These are phyloP conservation scores for Rosa lucieae DNA, from an alignment of 306 rosid genomes.

Conservation along the genomic window DNA sequence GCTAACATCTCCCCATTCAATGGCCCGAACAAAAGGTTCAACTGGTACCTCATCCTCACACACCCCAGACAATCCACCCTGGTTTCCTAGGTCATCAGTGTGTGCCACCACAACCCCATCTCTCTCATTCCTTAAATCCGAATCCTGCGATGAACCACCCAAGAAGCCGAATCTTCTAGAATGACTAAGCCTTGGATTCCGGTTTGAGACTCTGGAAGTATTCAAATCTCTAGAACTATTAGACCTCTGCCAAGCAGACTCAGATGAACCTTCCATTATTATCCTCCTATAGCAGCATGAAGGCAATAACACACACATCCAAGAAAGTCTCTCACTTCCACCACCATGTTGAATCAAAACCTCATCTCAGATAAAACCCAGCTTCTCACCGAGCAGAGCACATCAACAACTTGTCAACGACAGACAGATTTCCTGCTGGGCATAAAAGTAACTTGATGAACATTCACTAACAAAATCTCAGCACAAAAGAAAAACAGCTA, in stretches of 20 bases:
- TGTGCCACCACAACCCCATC: conserved; percentile 49
- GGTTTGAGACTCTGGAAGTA: conserved; percentile 57
- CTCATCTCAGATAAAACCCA: conserved; percentile 36
- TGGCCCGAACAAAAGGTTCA: conserved; percentile 49
- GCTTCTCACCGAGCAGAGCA: conserved; percentile 31
- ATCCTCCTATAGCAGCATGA: conserved; percentile 65
- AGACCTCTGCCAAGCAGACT: conserved; percentile 59
- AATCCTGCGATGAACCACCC: conserved; percentile 49
- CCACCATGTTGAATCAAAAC: conserved; percentile 42
- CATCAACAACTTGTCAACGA: conserved; percentile 26
- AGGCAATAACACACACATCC: conserved; percentile 44
- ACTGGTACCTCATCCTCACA: conserved; percentile 55
- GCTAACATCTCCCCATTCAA: conserved; percentile 82
- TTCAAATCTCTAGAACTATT: conserved; percentile 62
- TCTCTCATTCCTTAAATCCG: conserved; percentile 44
- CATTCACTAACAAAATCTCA: conserved; percentile 19
- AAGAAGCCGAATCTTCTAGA: conserved; percentile 39
- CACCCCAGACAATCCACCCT: conserved; percentile 60
- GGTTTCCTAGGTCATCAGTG: conserved; percentile 38
- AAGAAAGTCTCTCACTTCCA: conserved; percentile 44
- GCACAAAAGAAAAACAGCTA: neutral
- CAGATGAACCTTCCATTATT: conserved; percentile 79
- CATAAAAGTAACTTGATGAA: conserved; percentile 29
- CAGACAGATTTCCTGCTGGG: conserved; percentile 39
- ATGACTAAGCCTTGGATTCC: conserved; percentile 46